Evolutionary conservation across 176 grass and related monocot genomes (phyloP), one percentile per base, ranked within the genome.

Genomic region (Eleusine indica): DNA sequence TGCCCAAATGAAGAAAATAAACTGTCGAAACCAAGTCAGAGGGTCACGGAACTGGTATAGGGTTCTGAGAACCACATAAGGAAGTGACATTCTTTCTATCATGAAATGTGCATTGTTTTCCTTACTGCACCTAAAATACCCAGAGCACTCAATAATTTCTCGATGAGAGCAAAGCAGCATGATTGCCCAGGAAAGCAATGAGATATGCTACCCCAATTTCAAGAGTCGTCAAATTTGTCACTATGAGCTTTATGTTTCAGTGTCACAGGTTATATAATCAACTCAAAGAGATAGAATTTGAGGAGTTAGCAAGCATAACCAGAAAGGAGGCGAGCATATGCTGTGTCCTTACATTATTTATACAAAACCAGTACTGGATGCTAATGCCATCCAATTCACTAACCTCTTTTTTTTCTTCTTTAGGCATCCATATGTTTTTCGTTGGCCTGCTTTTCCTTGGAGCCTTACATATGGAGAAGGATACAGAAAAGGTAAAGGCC

Each of bases 251-350:
- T 90, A 83, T 42, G 63, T 41, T 74, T 79, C 30, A 69, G 79
- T 86, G 74, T 35, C 32, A 83, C 51, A 63, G 68, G 47, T n/a
- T 41, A 74, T 52, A 46, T 21, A 66, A 78, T 78, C 58, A 82
- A 39, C 84, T 78, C 67, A 73, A 85, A 71, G 57, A 61, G 58
- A 78, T 29, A 90, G 42, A 74, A 74, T 74, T 67, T 60, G 79
- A 83, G 68, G 88, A 83, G 84, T 61, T 74, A 86, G 88, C 83
- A 90, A 90, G 84, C 88, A 90, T 82, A 71, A 90, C 57, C 43
- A 62, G 84, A 90, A 90, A 90, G 79, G 80, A 43, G 57, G 7
- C 0, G 4, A 32, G 49, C 67, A 83, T 68, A 78, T 74, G 66
- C 46, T 29, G n/a, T 86, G 44, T 13, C 82, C 71, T 65, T 54